Base-by-base conservation (phyloP, 495 filamentous ascomycete species). In the Aspergillus steynii region DNA sequence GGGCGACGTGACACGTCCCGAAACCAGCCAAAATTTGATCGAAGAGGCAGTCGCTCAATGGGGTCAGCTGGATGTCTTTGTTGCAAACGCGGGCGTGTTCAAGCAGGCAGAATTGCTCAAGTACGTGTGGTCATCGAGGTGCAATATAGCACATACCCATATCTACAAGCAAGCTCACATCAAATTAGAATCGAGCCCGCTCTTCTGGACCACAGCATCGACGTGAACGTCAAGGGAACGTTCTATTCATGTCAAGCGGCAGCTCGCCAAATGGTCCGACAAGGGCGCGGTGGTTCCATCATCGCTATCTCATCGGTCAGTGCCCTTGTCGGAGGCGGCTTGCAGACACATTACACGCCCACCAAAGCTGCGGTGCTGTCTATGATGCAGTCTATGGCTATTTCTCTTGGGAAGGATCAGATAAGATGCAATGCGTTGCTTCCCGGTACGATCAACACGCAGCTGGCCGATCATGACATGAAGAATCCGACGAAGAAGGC, bases 51-150 rank as follows among this genome's bases (percentile, higher is more conserved):
- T 88, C 0, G 65, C 76, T 27, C 63, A 65, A 25, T 93, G 85
- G 68, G 72, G 74, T 1, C 78, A 82, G 2, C 64, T 94, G 0
- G 89, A 94, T 71, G 78, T 93, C 0, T 91, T 91, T 73, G 88
- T 95, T 1, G 86, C 84, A 69, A 95, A 95, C 76, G 91, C 91
- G 2, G 91, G 91, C 2, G 80, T 94, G n/a, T 95, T 89, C 77
- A 79, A 88, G 65, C 93, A 92, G 69, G 85, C 86, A 29, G 85
- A 90, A 46, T 90, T 95, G 64, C 77, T 95, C 12, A 80, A 85
- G 78, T 83, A 66, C 64, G 79, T 78, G 4, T 6, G 25, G 6
- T 68, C 20, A 20, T 20, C 20, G 20, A 20, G 20, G 20, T 20
- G 20, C 20, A 20, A 20, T 20, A 20, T 20, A 20, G 20, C 20